These are phyloP conservation scores for Stagonosporopsis cucurbitacearum DNA, from an alignment of 2,329 filamentous ascomycete genomes.

Conservation along the genomic window DNA sequence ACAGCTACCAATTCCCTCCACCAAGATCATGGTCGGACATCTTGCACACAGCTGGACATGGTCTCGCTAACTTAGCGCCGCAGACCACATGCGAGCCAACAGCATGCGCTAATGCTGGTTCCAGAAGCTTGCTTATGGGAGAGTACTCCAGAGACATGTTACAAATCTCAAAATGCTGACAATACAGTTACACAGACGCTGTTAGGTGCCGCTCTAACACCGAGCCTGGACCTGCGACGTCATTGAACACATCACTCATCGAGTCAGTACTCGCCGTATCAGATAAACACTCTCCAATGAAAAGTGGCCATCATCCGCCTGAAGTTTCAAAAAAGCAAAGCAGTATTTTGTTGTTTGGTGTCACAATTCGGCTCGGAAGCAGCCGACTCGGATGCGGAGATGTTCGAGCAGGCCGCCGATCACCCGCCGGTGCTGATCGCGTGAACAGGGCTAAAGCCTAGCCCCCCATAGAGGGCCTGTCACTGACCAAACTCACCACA, in stretches of 20 bases:
- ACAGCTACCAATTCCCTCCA: too few species aligned
- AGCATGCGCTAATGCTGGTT: neutral
- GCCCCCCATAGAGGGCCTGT: neutral
- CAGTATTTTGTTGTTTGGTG: neutral
- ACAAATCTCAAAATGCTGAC: neutral
- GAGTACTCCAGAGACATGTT: neutral
- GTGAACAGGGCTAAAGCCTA: constrained; percentile 2
- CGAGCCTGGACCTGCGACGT: neutral
- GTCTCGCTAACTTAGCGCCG: too few species aligned
- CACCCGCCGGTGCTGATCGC: constrained; percentile 3
- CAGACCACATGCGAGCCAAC: neutral
- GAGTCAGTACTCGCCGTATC: neutral
- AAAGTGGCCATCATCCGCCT: neutral
- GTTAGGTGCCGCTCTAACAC: neutral
- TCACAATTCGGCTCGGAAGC: constrained; percentile 11
- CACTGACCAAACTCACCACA: constrained; percentile 2
- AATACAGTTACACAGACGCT: neutral
- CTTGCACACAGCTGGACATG: too few species aligned
- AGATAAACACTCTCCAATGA: neutral
- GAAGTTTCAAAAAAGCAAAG: neutral
- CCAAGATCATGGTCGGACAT: too few species aligned
- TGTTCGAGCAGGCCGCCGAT: constrained; percentile 4
- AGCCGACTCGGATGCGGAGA: constrained; percentile 12
- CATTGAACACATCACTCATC: neutral
- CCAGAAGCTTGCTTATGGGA: neutral